Evolutionary conservation across 805 yeast species (phyloP).

Genomic region (Myxozyma sirexii): DNA sequence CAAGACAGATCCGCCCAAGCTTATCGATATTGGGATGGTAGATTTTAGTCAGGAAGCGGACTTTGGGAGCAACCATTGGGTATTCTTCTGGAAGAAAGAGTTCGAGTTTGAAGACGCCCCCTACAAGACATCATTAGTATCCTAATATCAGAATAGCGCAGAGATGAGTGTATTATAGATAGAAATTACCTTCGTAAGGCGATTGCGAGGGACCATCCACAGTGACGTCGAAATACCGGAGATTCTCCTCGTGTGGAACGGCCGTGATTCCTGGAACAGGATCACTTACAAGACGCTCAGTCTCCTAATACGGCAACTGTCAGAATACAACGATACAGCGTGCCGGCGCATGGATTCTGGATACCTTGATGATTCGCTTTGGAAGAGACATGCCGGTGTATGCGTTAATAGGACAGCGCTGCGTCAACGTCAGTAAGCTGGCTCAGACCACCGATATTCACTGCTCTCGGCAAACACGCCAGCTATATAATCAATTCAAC

Average conservation of each 20-base stretch:
- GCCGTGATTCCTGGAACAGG: constrained; percentile 98
- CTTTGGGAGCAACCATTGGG: constrained; percentile 87
- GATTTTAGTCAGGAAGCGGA: constrained; percentile 87
- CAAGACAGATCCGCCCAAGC: constrained; percentile 92
- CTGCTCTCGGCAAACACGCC: no score
- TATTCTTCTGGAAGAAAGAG: constrained; percentile 93
- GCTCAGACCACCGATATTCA: no score
- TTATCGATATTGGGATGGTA: constrained; percentile 97
- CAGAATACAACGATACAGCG: not conserved
- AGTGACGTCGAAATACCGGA: constrained; percentile 88
- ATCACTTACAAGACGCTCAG: constrained; percentile 86
- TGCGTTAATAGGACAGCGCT: no score
- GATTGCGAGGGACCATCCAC: constrained; percentile 90
- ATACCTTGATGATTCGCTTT: constrained; percentile 83
- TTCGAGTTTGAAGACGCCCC: constrained; percentile 75
- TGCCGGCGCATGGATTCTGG: constrained; percentile 5
- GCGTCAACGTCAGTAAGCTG: not conserved
- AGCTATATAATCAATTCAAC: no score
- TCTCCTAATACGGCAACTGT: constrained; percentile 58
- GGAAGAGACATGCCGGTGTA: constrained; percentile 59
- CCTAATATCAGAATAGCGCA: no score
- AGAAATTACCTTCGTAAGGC: constrained; percentile 93
- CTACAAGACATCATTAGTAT: constrained; percentile 21
- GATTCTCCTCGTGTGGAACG: constrained; percentile 88
- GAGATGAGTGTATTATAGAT: no score